Conservation (phyloP, 352 stramenopile species). For the Achlya hypogyna region DNA sequence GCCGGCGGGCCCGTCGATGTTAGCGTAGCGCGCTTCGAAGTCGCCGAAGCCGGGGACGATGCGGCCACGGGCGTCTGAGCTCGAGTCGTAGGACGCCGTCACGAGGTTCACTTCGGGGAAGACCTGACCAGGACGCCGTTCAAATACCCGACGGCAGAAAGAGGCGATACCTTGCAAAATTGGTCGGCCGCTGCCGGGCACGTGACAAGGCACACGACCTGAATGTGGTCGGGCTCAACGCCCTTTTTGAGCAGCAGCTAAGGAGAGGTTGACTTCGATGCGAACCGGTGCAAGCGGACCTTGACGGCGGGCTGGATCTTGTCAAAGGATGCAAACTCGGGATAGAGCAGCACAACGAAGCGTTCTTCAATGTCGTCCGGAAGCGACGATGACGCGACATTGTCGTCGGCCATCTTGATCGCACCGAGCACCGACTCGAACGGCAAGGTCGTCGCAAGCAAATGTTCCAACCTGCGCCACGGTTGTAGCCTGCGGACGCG, state of each 20-base stretch:
- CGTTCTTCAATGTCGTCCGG: constrained; percentile 55
- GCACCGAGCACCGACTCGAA: constrained; percentile 58
- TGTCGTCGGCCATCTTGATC: constrained; percentile 29
- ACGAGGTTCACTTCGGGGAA: constrained; percentile 69
- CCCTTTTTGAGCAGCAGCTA: constrained; percentile 64
- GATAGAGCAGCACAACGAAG: constrained; percentile 59
- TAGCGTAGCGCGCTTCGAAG: constrained; percentile 61
- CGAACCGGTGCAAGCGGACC: constrained; percentile 26
- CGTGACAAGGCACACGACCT: constrained; percentile 69
- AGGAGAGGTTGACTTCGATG: neutral
- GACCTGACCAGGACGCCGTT: constrained; percentile 22
- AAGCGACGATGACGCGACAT: constrained; percentile 42
- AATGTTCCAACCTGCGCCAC: constrained; percentile 31
- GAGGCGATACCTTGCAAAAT: constrained; percentile 64
- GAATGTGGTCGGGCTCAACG: constrained; percentile 69
- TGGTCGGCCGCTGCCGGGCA: constrained; percentile 65
- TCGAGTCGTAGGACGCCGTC: constrained; percentile 62
- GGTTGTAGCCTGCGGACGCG: neutral
- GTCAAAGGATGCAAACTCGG: constrained; percentile 49
- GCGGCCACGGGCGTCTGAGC: constrained; percentile 42
- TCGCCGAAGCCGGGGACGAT: constrained; percentile 66
- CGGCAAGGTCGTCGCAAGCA: constrained; percentile 47
- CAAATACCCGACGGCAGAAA: neutral
- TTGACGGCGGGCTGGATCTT: constrained; percentile 67
- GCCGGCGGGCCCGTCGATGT: neutral